Conservation (phyloP, 2,329 filamentous ascomycete species). For the Lachnum nothofagi region DNA sequence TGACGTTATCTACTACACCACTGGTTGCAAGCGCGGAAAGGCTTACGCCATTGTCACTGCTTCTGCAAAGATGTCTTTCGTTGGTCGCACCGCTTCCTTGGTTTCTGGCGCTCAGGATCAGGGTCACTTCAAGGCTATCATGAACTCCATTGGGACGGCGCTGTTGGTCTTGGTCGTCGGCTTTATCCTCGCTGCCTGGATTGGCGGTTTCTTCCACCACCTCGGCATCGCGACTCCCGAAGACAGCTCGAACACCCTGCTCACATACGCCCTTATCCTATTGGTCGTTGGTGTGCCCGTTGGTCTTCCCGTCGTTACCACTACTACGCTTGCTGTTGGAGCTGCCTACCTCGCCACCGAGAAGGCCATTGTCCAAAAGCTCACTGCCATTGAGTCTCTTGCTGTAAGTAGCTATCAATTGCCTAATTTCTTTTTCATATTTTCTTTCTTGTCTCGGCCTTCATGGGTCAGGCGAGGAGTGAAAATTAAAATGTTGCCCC, state of each 20-base stretch:
- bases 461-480: no score
- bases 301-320: slow-evolving; percentile 74
- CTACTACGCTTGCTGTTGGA: slow-evolving; percentile 71
- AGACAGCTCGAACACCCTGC: slow-evolving; percentile 55
- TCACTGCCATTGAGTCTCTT: slow-evolving; percentile 72
- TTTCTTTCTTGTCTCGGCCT: not conserved
- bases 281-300: slow-evolving; percentile 75
- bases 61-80: slow-evolving; percentile 67
- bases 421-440: not conserved
- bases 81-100: slow-evolving; percentile 68
- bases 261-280: slow-evolving; percentile 64
- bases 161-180: slow-evolving; percentile 72
- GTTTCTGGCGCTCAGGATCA: slow-evolving; percentile 71
- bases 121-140: slow-evolving; percentile 78
- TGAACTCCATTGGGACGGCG: slow-evolving; percentile 73
- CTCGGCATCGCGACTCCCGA: slow-evolving; percentile 56
- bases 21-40: slow-evolving; percentile 76
- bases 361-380: slow-evolving; percentile 74
- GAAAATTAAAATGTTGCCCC: not conserved
- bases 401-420: slow-evolving; percentile 37
- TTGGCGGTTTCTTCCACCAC: slow-evolving; percentile 73
- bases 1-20: slow-evolving; percentile 72
- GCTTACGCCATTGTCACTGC: slow-evolving; percentile 64
- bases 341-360: slow-evolving; percentile 72
- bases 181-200: slow-evolving; percentile 70